Conservation (phyloP, 768 basidiomycete species). For the Amanita pallidorosea region DNA sequence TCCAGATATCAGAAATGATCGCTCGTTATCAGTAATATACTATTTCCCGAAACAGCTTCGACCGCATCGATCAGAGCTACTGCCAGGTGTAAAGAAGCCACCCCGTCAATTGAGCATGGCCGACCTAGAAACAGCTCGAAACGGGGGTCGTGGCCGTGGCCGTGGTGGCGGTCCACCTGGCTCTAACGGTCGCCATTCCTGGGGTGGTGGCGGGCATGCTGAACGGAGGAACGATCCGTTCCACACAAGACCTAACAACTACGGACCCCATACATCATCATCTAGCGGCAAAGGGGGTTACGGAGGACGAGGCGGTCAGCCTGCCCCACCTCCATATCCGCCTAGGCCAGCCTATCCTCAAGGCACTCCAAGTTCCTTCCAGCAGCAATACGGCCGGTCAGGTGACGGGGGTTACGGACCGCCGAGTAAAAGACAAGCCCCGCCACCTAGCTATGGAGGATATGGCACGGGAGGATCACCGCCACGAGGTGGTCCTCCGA, state of each 20-base stretch:
- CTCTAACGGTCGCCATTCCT: constrained; percentile 3
- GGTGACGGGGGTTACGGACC: constrained; percentile 4
- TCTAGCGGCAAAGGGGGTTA: constrained; percentile 17
- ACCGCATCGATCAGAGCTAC: constrained; percentile 76
- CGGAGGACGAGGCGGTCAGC: constrained; percentile 15
- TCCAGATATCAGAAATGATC: constrained; percentile 79
- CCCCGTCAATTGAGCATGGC: constrained; percentile 48
- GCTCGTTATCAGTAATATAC: constrained; percentile 78
- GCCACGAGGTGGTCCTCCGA: constrained; percentile 10
- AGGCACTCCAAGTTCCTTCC: constrained; percentile 13
- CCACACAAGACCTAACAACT: constrained; percentile 31
- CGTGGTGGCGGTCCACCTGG: constrained; percentile 32
- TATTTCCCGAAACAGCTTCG: constrained; percentile 81
- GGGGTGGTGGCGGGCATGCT: constrained; percentile 20
- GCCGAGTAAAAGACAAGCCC: not conserved
- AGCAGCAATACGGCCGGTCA: constrained; percentile 23
- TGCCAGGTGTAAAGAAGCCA: constrained; percentile 59
- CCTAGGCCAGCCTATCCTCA: constrained; percentile 20
- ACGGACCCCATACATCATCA: constrained; percentile 15
- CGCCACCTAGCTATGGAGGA: constrained; percentile 17
- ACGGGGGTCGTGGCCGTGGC: constrained; percentile 39
- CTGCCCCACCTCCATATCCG: constrained; percentile 24
- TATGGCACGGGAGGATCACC: constrained; percentile 10
- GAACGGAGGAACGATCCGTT: constrained; percentile 35
- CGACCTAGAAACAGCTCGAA: constrained; percentile 63